These are phyloP conservation scores for Chaetomiaceae sp. DNA, from an alignment of 2,329 filamentous ascomycete genomes.

Conservation along the genomic window DNA sequence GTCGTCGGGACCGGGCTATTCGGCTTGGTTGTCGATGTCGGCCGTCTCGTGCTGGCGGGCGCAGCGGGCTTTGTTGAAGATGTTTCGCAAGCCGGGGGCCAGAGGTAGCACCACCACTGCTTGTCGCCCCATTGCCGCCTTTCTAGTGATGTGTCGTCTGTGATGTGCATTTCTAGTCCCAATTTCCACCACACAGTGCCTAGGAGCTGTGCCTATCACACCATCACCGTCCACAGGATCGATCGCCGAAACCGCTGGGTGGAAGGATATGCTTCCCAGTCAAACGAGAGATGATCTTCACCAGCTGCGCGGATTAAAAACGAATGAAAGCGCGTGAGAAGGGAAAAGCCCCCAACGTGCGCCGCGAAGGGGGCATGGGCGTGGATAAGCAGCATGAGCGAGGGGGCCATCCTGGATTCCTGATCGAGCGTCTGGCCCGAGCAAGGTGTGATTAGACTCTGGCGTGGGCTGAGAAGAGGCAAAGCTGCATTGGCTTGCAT, in stretches of 20 bases:
- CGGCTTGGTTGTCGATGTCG: neutral
- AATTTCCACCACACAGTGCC: neutral
- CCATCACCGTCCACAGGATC: neutral
- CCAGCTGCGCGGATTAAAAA: neutral
- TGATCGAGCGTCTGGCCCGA: neutral
- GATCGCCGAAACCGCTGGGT: neutral
- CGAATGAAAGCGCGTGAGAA: neutral
- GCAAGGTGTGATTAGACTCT: slow-evolving; percentile 1
- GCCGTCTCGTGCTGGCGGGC: neutral
- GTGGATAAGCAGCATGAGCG: neutral
- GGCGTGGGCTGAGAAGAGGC: neutral
- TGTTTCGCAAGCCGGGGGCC: neutral
- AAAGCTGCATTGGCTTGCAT: slow-evolving; percentile 1
- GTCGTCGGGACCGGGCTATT: neutral
- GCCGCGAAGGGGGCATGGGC: neutral
- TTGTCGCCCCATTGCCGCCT: neutral
- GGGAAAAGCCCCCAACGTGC: neutral
- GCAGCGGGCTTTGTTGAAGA: neutral
- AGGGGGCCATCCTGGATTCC: neutral
- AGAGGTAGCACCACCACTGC: slow-evolving; percentile 2
- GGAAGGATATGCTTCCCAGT: no score
- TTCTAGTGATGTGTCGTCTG: neutral
- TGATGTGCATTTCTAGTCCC: neutral
- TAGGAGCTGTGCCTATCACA: neutral
- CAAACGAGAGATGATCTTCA: neutral